Evolutionary conservation across 257 asterid species (phyloP), one percentile per base, ranked within the genome.

Genomic region (Fraxinus pennsylvanica): DNA sequence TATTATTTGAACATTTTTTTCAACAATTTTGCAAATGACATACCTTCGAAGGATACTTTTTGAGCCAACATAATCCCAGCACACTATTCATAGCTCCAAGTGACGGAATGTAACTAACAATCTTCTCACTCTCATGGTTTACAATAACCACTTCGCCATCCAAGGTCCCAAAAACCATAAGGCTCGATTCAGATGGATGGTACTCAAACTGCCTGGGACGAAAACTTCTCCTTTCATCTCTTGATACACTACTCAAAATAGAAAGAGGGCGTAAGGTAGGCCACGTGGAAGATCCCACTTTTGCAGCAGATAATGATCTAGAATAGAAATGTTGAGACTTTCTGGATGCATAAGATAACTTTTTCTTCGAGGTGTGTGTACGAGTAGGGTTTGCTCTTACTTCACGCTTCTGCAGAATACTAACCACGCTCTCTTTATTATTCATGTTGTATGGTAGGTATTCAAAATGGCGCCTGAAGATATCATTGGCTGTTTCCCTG

Each of bases 191-290:
- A 57, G 97, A 86, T 73, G 98, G 98, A 87, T 92, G 97, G 87
- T 94, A 94, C 91, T 94, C 98, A 65, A 94, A 91, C 77, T 94
- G 98, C 78, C 98, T 88, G 43, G 98, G 97, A 74, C 96, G 98
- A 76, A 87, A 88, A 59, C 86, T 87, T 83, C 92, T 89, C 78
- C 87, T 84, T 78, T 89, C 96, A 84, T 89, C 94, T 78, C 96
- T 84, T 69, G 81, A 68, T 75, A 50, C 79, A 79, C 81, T 74
- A 61, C 84, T 84, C 45, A 67, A 50, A 47, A 88, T 82, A 74
- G 94, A 90, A 78, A 94, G 94, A 36, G 97, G 90, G 14, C 68
- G 92, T 81, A 94, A 76, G 74, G 86, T 72, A 76, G 98, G 97
- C 96, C 94, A 90, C 17, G 94, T 85, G 71, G 88, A 87, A 79